Evolutionary conservation across 768 basidiomycete genomes (phyloP).

Genomic region (Collybiopsis luxurians): DNA sequence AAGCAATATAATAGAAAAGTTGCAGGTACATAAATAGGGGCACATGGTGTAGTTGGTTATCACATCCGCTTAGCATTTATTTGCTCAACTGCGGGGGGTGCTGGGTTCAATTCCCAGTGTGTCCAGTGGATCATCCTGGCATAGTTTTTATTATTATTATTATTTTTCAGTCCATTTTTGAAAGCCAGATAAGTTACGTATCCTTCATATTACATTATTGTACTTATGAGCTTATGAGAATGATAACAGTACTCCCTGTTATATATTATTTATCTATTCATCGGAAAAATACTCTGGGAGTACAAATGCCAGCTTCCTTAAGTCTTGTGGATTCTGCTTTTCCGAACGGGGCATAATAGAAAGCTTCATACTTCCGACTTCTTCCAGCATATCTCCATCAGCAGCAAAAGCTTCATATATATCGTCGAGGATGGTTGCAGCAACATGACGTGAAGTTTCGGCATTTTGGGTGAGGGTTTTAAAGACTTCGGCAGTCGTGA

Average conservation of each 20-base stretch:
- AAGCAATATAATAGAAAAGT: too few relatives aligned
- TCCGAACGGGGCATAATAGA: constrained; percentile 75
- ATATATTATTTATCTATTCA: background rate
- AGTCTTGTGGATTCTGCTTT: constrained; percentile 54
- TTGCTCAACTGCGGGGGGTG: constrained; percentile 8
- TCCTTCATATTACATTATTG: too few relatives aligned
- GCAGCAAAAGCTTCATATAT: constrained; percentile 51
- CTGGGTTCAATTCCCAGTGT: constrained; percentile 10
- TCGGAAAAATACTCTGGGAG: constrained; percentile 70
- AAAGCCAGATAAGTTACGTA: too few relatives aligned
- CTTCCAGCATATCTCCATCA: constrained; percentile 59
- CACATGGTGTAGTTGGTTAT: constrained; percentile 30
- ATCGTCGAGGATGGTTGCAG: constrained; percentile 65
- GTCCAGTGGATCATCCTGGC: background rate
- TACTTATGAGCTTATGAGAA: too few relatives aligned
- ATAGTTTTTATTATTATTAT: too few relatives aligned
- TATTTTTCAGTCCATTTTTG: too few relatives aligned
- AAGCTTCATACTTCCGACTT: constrained; percentile 80
- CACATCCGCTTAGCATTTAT: constrained; percentile 30
- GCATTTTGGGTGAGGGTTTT: constrained; percentile 87
- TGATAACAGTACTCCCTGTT: background rate
- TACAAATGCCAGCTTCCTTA: constrained; percentile 69
- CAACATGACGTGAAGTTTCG: constrained; percentile 77
- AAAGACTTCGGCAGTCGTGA: constrained; percentile 90
- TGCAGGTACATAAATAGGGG: too few relatives aligned